These are phyloP conservation scores for Mycena latifolia DNA, from an alignment of 768 basidiomycete species.

Conservation along the genomic window DNA sequence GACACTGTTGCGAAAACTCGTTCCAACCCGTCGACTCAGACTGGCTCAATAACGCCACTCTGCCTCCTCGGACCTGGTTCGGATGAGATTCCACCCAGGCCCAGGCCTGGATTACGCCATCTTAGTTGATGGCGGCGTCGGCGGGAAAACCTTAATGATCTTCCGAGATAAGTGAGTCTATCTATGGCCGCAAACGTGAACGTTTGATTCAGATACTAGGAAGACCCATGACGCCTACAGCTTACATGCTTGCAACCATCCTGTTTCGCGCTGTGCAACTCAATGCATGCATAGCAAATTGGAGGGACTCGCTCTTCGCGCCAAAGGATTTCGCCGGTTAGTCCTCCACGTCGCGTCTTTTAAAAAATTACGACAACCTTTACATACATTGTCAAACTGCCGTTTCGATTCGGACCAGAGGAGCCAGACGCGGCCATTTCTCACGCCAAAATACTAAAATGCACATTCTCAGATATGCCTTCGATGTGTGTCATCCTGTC, in stretches of 20 bases:
- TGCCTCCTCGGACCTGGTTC: neutral
- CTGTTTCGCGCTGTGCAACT: too few relatives aligned
- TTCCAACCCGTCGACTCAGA: too few relatives aligned
- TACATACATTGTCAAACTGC: neutral
- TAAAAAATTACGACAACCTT: constrained; percentile 4
- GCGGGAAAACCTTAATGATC: neutral
- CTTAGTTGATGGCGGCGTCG: neutral
- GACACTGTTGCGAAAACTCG: too few relatives aligned
- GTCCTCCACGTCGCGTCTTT: neutral
- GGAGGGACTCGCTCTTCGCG: neutral
- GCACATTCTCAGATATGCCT: too few relatives aligned
- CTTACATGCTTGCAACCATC: neutral
- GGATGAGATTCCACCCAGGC: neutral
- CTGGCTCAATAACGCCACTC: neutral
- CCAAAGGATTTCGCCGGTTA: too few relatives aligned
- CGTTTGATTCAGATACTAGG: neutral
- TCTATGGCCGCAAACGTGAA: constrained; percentile 15
- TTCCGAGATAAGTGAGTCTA: constrained; percentile 4
- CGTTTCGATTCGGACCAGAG: constrained; percentile 1
- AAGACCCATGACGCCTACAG: too few relatives aligned
- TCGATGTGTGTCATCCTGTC: constrained; percentile 17
- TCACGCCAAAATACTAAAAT: constrained; percentile 27
- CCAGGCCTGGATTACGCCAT: constrained; percentile 5
- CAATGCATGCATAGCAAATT: neutral
- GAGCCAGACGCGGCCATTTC: constrained; percentile 15